phyloP scores from a whole-genome alignment of 441 rosid genomes.

The Erodium trifolium region DNA sequence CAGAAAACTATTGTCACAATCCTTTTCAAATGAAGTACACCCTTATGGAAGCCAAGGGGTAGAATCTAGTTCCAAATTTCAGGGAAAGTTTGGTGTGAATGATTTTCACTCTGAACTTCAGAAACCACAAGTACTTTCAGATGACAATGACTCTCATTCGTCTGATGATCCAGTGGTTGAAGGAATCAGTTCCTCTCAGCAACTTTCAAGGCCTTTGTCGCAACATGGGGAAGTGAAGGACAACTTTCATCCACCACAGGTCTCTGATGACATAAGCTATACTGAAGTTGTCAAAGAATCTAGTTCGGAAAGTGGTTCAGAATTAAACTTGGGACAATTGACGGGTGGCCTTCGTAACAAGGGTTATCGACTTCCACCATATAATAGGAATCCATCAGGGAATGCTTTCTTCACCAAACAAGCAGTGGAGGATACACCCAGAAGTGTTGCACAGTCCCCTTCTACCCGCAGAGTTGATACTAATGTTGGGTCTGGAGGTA shows the following conservation, averaged over 20 bases:
- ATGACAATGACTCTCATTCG: too few relatives aligned
- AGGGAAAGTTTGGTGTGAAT: too few relatives aligned
- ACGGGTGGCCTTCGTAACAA: constrained; percentile 59
- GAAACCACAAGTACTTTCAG: too few relatives aligned
- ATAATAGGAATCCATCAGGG: constrained; percentile 21
- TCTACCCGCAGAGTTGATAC: constrained; percentile 15
- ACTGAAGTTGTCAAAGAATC: constrained; percentile 22
- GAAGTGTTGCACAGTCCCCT: constrained; percentile 17
- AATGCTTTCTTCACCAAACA: background rate
- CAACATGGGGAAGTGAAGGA: constrained; percentile 15
- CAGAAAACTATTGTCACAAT: too few relatives aligned
- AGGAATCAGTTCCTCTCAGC: too few relatives aligned
- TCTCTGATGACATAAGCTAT: constrained; percentile 26
- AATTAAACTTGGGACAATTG: constrained; percentile 45
- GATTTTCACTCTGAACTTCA: too few relatives aligned
- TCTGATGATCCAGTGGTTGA: too few relatives aligned
- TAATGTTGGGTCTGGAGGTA: constrained; percentile 24
- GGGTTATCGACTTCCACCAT: constrained; percentile 45
- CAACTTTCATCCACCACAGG: constrained; percentile 17
- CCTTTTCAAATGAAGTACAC: too few relatives aligned
- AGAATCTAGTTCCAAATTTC: too few relatives aligned
- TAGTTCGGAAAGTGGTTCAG: constrained; percentile 31
- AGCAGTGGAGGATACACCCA: too few relatives aligned
- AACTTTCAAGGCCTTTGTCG: too few relatives aligned
- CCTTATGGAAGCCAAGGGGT: too few relatives aligned